Base-by-base conservation (phyloP, 2,329 filamentous ascomycete species). In the Arthrobotrys entomopaga region DNA sequence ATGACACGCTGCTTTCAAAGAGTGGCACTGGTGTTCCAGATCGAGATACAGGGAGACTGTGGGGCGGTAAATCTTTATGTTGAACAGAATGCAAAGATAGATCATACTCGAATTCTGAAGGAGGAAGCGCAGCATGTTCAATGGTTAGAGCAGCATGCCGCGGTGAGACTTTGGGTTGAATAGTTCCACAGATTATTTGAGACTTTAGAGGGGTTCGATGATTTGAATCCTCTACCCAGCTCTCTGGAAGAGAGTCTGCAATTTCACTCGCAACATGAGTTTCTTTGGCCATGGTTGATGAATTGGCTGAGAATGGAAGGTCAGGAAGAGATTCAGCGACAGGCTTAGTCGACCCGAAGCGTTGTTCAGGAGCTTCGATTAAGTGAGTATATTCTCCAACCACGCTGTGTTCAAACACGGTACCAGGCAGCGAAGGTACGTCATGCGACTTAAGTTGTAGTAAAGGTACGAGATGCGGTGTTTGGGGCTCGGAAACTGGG, bases 1-100 rank as follows among this genome's bases (percentile, higher is more conserved):
- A 34, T 8, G 29, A 10, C 29, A 34, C 1, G 6, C 10, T 34
- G 29, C 29, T 11, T 13, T 22, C 34, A 13, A 13, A 10, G 10
- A 22, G 10, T n/a, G 13, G 22, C 19, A 52, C 16, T 5, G 70
- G 70, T 2, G 70, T 74, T 11, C 8, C 24, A 64, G 63, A 20
- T 16, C 63, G 42, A 13, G 70, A 74, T 38, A 42, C 29, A 10
- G 70, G 70, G 22, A 74, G 63, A 29, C 22, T 13, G 10, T 63
- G 24, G n/a, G 59, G 24, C n/a, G 49, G 48, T 8, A 46, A 29
- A 42, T 58, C 46, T 26, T 19, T 38, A 3, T 13, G 11, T 1
- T 13, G 43, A 38, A 19, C 7, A 13, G n/a, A 16, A 43, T 13
- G 1, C 34, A 49, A 13, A 3, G 38, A 34, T 2, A 64, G 7